Base-by-base conservation (phyloP, 2,329 filamentous ascomycete species). In the Fusarium austroafricanum region DNA sequence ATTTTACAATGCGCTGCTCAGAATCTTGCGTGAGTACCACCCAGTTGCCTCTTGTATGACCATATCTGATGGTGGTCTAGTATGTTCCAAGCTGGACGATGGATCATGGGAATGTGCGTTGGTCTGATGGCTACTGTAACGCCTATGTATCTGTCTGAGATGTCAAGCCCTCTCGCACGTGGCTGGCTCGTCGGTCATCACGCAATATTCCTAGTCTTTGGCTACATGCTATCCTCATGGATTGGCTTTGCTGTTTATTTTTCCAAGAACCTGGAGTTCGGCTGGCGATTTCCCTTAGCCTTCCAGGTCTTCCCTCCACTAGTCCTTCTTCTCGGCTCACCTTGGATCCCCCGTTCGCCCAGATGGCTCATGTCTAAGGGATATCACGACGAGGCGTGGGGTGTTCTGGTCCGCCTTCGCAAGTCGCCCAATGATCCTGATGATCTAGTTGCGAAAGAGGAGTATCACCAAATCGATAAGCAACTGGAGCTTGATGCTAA, bases 111-210 rank as follows among this genome's bases (percentile, higher is more conserved):
- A 0, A 71, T 84, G 26, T 79, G 80, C 4, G 80, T 80, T 26
- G 76, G 81, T 12, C 73, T 81, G 23, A 77, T 79, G 61, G 69
- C 74, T 64, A 61, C 76, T 47, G 58, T 81, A 70, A 42, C 79
- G 73, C 59, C 81, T 74, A 60, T 75, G 77, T 71, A 80, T 29
- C 75, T 77, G 11, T 72, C 71, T 4, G 76, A 79, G 37, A 77
- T 74, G 55, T 71, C 77, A 1, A 73, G 72, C 3, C 75, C 82
- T 2, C 75, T 79, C 26, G 81, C 82, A 43, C 80, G 84, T 31
- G 85, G 85, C 31, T 77, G 79, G 50, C 74, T 85, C 23, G 82
- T 87, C 39, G 84, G 83, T 20, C 82, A 84, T 4, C 82, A 82
- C 55, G 81, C 81, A 6, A 83, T 79, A 7, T 77, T 83, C 31